Evolutionary conservation across 108 stramenopile species (phyloP).

Genomic region (Stephanodiscus triporus): DNA sequence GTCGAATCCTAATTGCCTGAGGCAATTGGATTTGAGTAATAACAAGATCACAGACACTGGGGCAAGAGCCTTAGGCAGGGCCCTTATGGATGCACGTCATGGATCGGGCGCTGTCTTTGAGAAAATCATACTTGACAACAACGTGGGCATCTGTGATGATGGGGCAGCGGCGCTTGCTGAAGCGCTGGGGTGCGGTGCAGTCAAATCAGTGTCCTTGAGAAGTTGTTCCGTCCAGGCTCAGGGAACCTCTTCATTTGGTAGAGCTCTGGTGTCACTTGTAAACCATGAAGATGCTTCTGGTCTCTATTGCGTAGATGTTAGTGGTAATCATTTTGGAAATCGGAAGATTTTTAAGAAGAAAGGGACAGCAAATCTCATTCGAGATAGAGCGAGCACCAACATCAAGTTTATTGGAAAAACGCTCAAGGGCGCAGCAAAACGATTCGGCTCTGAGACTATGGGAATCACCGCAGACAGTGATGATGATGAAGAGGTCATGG

Average conservation of each 20-base stretch:
- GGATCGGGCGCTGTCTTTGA: constrained; percentile 22
- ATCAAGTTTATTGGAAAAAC: constrained; percentile 66
- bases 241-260: constrained; percentile 66
- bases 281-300: background rate
- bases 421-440: constrained; percentile 64
- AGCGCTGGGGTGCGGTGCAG: constrained; percentile 50
- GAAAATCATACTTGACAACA: constrained; percentile 71
- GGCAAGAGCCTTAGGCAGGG: constrained; percentile 55
- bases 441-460: constrained; percentile 47
- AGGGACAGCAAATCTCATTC: constrained; percentile 59
- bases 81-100: constrained; percentile 34
- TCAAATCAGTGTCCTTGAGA: constrained; percentile 57
- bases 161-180: constrained; percentile 66
- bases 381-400: constrained; percentile 77
- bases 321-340: constrained; percentile 81
- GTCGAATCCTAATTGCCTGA: constrained; percentile 53
- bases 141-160: constrained; percentile 56
- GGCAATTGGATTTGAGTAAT: constrained; percentile 73
- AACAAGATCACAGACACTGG: constrained; percentile 79
- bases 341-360: constrained; percentile 55
- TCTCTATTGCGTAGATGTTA: constrained; percentile 60
- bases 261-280: constrained; percentile 40
- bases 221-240: constrained; percentile 76
- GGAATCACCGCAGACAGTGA: constrained; percentile 57
- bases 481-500: constrained; percentile 68